phyloP scores from a whole-genome alignment of 345 rosid species.

The Isatis tinctoria region DNA sequence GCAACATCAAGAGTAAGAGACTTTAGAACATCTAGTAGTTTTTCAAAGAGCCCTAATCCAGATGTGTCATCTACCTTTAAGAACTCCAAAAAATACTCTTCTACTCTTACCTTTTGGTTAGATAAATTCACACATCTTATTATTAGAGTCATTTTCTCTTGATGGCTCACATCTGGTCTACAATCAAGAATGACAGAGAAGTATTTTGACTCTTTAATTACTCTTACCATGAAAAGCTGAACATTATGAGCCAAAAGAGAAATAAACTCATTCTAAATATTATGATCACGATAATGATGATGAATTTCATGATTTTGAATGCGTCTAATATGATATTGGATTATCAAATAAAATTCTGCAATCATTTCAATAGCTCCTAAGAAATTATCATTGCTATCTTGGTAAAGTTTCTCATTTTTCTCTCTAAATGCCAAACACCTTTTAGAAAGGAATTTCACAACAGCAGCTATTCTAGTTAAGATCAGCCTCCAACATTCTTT shows the following conservation, averaged over 20 bases:
- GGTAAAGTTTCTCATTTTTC: background rate
- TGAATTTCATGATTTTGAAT: background rate
- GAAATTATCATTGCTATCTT: background rate
- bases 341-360: background rate
- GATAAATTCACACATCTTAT: background rate
- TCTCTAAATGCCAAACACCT: too few species aligned
- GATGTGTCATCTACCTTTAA: background rate
- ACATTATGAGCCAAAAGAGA: background rate
- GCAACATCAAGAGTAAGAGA: background rate
- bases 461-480: background rate
- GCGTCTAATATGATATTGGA: background rate
- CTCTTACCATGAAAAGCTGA: background rate
- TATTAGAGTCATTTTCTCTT: background rate
- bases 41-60: background rate
- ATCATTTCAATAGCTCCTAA: background rate
- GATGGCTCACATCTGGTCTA: background rate
- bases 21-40: background rate
- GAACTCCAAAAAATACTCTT: background rate
- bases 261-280: too few species aligned
- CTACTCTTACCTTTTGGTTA: background rate
- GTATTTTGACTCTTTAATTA: background rate
- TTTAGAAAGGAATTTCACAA: background rate
- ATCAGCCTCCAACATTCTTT: too few species aligned
- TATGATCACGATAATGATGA: background rate
- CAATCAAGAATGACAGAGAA: background rate